These are phyloP conservation scores for Aureobasidium subglaciale DNA, from an alignment of 2,329 filamentous ascomycete genomes.

Conservation along the genomic window DNA sequence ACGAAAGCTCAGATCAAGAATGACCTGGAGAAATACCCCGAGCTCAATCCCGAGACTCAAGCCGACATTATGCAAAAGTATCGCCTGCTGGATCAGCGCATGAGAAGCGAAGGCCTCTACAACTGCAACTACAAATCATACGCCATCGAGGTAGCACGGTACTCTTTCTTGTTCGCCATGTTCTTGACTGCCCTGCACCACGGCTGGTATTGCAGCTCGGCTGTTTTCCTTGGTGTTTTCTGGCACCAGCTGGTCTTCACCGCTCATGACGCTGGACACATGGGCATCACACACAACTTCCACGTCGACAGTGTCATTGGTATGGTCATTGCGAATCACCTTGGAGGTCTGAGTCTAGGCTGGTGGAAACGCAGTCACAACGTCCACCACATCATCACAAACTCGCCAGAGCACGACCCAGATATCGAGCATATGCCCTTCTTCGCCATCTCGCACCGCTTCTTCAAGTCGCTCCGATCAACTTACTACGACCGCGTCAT, in stretches of 20 bases:
- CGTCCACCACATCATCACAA: slow-evolving; percentile 57
- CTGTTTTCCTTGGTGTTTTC: slow-evolving; percentile 67
- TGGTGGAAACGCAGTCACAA: slow-evolving; percentile 55
- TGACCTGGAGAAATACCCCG: slow-evolving; percentile 74
- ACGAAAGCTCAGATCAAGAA: slow-evolving; percentile 69
- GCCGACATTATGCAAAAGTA: slow-evolving; percentile 73
- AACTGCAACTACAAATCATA: slow-evolving; percentile 79
- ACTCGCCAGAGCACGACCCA: slow-evolving; percentile 88
- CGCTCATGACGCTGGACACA: slow-evolving; percentile 91
- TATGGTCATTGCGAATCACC: slow-evolving; percentile 81
- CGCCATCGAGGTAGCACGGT: slow-evolving; percentile 65
- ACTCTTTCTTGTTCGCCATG: slow-evolving; percentile 57
- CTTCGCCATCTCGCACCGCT: slow-evolving; percentile 59
- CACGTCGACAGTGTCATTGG: slow-evolving; percentile 76
- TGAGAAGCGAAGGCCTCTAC: slow-evolving; percentile 70
- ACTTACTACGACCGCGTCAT: slow-evolving; percentile 61
- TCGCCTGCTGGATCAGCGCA: slow-evolving; percentile 63
- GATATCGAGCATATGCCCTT: slow-evolving; percentile 74
- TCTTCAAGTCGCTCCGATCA: slow-evolving; percentile 57
- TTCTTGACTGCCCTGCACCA: slow-evolving; percentile 45
- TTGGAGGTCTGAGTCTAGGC: slow-evolving; percentile 81
- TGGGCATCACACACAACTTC: slow-evolving; percentile 93
- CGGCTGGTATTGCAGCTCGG: slow-evolving; percentile 52
- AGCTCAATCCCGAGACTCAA: slow-evolving; percentile 67
- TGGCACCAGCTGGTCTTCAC: slow-evolving; percentile 96